phyloP scores from a whole-genome alignment of 108 stramenopile species.

The Stephanodiscus minutulus region DNA sequence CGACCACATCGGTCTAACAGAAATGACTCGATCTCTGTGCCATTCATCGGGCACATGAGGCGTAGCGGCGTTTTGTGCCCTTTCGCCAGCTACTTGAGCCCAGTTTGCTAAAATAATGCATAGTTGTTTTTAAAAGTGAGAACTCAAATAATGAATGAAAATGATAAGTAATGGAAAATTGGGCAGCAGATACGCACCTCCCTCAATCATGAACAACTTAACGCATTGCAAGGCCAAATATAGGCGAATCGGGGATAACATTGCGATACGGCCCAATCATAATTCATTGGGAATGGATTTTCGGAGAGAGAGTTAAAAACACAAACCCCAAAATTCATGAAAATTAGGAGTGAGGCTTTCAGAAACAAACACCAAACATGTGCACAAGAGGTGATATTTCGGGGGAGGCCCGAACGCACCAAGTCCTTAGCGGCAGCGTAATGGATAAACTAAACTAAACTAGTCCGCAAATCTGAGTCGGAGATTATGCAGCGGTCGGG shows the following conservation, averaged over 20 bases:
- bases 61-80: conserved; percentile 51
- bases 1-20: conserved; percentile 50
- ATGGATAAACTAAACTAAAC: too few species aligned
- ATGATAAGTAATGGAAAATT: too few species aligned
- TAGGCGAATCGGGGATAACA: background rate
- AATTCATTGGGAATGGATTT: background rate
- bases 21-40: conserved; percentile 26
- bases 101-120: conserved; percentile 34
- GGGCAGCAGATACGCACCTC: background rate
- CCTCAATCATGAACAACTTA: background rate
- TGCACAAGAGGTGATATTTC: too few species aligned
- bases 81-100: conserved; percentile 53
- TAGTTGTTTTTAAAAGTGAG: background rate
- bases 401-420: too few species aligned
- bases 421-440: too few species aligned
- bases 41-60: conserved; percentile 54
- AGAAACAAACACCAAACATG: too few species aligned
- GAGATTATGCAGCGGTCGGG: background rate
- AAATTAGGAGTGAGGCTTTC: too few species aligned
- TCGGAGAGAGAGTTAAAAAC: background rate
- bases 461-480: too few species aligned
- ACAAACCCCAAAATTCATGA: background rate
- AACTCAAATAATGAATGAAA: background rate
- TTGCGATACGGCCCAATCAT: background rate
- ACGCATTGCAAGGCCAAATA: background rate